Percentiles rank a stretch among this genome's conserved stretches.
These are phyloP conservation scores for Pythium diclinum DNA, from an alignment of 352 stramenopile genomes.

Conservation along the genomic window DNA sequence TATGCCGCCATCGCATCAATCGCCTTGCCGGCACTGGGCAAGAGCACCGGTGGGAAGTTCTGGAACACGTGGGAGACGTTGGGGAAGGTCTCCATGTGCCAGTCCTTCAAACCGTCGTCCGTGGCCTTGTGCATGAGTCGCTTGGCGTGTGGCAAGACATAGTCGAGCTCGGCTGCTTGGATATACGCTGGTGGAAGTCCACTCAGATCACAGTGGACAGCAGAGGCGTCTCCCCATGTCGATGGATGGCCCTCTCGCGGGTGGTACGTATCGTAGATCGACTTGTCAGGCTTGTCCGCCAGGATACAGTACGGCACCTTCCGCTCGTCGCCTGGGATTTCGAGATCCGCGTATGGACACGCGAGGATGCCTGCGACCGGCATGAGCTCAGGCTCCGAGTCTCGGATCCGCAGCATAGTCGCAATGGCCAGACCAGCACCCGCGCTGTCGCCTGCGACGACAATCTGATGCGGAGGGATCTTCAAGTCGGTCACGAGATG, in stretches of 20 bases:
- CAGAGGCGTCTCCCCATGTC: conserved; percentile 23
- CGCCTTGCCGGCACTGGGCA: conserved; percentile 18
- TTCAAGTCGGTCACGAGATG: conserved; percentile 42
- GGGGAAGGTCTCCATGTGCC: conserved; percentile 19
- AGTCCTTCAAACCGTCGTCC: conserved; percentile 16
- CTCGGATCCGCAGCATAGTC: conserved; percentile 24
- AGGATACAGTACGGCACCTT: conserved; percentile 24
- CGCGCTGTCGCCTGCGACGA: conserved; percentile 26
- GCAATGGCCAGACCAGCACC: conserved; percentile 17
- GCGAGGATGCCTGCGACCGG: conserved; percentile 33
- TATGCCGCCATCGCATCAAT: conserved; percentile 25
- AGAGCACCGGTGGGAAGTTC: conserved; percentile 19
- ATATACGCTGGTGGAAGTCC: conserved; percentile 19
- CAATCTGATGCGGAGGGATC: conserved; percentile 32
- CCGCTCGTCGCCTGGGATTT: conserved; percentile 21
- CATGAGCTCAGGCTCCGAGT: conserved; percentile 28
- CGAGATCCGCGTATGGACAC: conserved; percentile 46
- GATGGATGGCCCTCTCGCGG: conserved; percentile 17
- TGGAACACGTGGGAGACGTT: conserved; percentile 30
- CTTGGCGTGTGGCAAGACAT: conserved; percentile 19
- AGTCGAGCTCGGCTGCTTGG: conserved; percentile 23
- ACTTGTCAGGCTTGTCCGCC: conserved; percentile 10
- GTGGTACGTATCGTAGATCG: conserved; percentile 19
- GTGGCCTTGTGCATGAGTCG: conserved; percentile 17
- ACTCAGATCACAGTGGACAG: conserved; percentile 21